Percentiles rank a stretch among this genome's conserved stretches.
These are phyloP conservation scores for Linum usitatissimum DNA, from an alignment of 345 rosid species.

Conservation along the genomic window DNA sequence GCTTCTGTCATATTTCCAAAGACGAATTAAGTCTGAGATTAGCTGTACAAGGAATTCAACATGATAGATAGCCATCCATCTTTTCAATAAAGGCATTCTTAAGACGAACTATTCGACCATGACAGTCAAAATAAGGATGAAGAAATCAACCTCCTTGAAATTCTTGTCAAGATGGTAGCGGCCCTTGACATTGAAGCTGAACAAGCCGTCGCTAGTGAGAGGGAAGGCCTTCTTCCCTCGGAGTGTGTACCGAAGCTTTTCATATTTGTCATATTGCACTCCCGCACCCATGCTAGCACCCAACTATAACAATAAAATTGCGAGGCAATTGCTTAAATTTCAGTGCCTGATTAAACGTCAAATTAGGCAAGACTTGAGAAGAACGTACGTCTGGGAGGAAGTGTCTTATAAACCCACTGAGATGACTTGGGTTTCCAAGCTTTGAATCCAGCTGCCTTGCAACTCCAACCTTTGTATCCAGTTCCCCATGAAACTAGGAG, in stretches of 20 bases:
- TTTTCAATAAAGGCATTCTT: background rate
- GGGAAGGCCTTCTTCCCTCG: slow-evolving; percentile 70
- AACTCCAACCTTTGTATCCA: slow-evolving; percentile 63
- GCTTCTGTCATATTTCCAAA: slow-evolving; percentile 39
- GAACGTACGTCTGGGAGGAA: slow-evolving; percentile 50
- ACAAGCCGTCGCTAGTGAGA: slow-evolving; percentile 32
- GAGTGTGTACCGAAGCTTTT: slow-evolving; percentile 48
- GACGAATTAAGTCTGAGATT: background rate
- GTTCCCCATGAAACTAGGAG: slow-evolving; percentile 70
- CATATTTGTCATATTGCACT: slow-evolving; percentile 54
- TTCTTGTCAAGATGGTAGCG: slow-evolving; percentile 61
- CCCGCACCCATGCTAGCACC: slow-evolving; percentile 61
- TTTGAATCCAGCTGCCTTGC: slow-evolving; percentile 67
- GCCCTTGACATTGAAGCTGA: slow-evolving; percentile 69
- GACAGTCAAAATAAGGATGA: background rate
- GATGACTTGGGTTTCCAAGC: slow-evolving; percentile 47
- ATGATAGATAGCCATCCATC: background rate
- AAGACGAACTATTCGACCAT: background rate
- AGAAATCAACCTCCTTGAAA: slow-evolving; percentile 44
- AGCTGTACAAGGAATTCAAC: background rate
- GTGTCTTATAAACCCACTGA: slow-evolving; percentile 60
- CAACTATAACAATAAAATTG: slow-evolving; percentile 24
- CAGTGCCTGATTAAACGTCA: background rate
- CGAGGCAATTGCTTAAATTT: background rate
- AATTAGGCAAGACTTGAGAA: background rate